Evolutionary conservation across 1,139 yeast species (phyloP).

Genomic region (Blastobotrys ciferrii): DNA sequence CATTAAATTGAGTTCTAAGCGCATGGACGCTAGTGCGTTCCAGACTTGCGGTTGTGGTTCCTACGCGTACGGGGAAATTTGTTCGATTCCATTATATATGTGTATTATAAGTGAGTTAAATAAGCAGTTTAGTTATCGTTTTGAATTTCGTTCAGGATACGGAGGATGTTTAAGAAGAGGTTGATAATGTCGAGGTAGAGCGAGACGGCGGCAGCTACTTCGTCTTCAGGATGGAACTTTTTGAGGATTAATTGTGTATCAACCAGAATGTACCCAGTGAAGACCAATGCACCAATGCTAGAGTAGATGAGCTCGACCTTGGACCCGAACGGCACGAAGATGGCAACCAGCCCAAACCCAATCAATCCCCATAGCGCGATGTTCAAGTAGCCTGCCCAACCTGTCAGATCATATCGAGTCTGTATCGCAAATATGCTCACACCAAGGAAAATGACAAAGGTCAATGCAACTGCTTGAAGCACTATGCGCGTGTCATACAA

Average conservation of each 20-base stretch:
- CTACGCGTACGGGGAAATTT: too few species aligned
- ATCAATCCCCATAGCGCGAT: constrained; percentile 65
- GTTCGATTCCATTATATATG: too few species aligned
- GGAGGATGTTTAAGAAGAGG: constrained; percentile 71
- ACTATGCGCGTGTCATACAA: constrained; percentile 63
- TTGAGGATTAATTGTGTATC: constrained; percentile 84
- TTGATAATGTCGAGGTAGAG: constrained; percentile 80
- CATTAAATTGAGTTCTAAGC: too few species aligned
- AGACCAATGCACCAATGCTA: constrained; percentile 69
- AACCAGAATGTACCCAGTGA: constrained; percentile 68
- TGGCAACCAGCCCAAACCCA: constrained; percentile 66
- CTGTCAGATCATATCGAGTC: constrained; percentile 73
- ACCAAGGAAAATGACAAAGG: constrained; percentile 68
- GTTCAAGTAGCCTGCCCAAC: constrained; percentile 66
- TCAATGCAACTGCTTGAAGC: constrained; percentile 68
- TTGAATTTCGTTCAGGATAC: constrained; percentile 54
- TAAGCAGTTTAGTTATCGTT: constrained; percentile 40
- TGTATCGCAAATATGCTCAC: constrained; percentile 77
- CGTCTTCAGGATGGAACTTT: constrained; percentile 81
- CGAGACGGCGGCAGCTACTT: constrained; percentile 71
- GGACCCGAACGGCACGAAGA: constrained; percentile 63
- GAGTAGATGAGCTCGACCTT: constrained; percentile 63
- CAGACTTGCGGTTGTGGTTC: too few species aligned
- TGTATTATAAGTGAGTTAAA: too few species aligned
- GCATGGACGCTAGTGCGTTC: too few species aligned